Conservation (phyloP, 345 rosid genomes). For the Eucalyptus sideroxylon region DNA sequence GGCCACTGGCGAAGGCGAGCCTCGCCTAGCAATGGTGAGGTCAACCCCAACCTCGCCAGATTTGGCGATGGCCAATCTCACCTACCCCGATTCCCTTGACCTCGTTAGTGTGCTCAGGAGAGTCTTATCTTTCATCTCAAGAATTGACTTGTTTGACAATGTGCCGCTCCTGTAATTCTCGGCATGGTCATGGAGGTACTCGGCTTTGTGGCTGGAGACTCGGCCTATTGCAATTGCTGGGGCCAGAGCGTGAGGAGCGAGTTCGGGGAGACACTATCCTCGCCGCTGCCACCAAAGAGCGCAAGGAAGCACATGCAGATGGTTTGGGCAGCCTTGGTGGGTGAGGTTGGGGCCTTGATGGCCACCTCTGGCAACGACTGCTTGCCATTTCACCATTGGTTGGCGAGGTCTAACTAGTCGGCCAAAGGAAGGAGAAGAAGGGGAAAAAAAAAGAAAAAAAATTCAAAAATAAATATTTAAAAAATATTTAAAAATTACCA, state of each 20-base stretch:
- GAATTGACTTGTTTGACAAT: accelerated
- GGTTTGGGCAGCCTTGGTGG: too few species aligned
- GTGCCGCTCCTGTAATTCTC: accelerated
- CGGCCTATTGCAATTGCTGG: accelerated
- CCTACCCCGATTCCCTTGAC: too few species aligned
- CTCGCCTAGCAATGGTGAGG: accelerated
- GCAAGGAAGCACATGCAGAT: accelerated
- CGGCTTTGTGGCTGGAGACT: accelerated
- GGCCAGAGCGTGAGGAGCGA: accelerated
- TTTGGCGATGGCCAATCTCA: accelerated
- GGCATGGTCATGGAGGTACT: too few species aligned
- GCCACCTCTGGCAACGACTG: accelerated
- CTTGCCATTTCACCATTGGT: accelerated
- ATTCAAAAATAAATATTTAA: too few species aligned
- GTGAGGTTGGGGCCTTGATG: too few species aligned
- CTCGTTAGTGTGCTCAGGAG: accelerated
- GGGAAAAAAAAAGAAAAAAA: accelerated
- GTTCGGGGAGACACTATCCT: accelerated
- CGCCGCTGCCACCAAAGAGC: accelerated
- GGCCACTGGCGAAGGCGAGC: accelerated
- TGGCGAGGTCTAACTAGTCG: accelerated
- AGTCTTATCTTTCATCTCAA: too few species aligned
- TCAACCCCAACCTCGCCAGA: too few species aligned
- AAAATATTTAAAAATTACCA: too few species aligned
- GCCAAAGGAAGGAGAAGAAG: too few species aligned